Base-by-base conservation (phyloP, 352 stramenopile species). In the Globisporangium polare region DNA sequence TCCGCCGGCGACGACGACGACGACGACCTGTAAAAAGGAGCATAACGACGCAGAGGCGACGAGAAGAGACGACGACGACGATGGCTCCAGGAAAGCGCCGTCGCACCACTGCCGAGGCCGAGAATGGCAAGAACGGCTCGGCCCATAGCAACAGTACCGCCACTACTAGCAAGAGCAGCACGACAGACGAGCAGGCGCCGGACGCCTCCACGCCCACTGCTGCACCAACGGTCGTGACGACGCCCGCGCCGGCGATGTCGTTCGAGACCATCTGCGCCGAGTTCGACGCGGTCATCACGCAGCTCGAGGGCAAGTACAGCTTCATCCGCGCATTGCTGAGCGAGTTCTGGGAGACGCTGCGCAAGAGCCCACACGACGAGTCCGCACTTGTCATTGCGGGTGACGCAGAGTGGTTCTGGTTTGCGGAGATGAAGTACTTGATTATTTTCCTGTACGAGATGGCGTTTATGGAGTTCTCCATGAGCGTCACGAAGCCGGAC, bases 391-490 rank as follows among this genome's bases (percentile, higher is more conserved):
- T 66, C 15, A 66, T 90, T 24, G 59, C 73, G 22, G 67, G 60
- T 45, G 85, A 94, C 60, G 67, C 73, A 26, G 71, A 79, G 56
- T 94, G 85, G 85, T 94, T 94, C 49, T 94, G 85, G 85, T 89
- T 90, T 65, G 66, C 74, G 2, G 85, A 94, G 69, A 79, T 92
- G 83, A 78, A 84, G 33, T 92, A 85, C 66, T 69, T 92, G 62
- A 76, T 92, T 39, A 65, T 88, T 24, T 94, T 94, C 56, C 71
- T 94, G 27, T 89, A 92, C 63, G 83, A 94, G 63, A 82, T 94
- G 71, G 81, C 85, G 35, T 92, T 92, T 53, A 88, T 92, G 74
- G 85, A 94, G 73, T 91, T 94, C 59, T 88, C 80, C 9, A 68
- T 92, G 69, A 92, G 79, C 43, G 81, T 90, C 27, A 94, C 85